Evolutionary conservation across 2,329 filamentous ascomycete genomes (phyloP).

Genomic region (Apiospora marii): DNA sequence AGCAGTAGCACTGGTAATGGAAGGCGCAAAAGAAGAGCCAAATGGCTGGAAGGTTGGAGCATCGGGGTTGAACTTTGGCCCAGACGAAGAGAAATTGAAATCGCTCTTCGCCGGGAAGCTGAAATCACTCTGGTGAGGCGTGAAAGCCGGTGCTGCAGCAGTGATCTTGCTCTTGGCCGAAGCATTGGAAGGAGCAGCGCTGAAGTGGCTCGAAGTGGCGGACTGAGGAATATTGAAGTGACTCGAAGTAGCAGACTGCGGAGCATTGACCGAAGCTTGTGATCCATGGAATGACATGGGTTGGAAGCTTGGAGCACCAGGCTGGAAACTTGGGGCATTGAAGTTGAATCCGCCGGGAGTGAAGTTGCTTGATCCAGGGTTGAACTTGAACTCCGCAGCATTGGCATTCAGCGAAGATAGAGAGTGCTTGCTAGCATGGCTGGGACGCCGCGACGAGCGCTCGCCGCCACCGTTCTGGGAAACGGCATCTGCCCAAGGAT

Average conservation of each 20-base stretch:
- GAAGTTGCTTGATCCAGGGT: slow-evolving; percentile 58
- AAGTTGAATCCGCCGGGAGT: slow-evolving; percentile 62
- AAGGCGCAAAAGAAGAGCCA: slow-evolving; percentile 51
- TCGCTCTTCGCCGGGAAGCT: slow-evolving; percentile 54
- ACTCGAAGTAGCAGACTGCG: slow-evolving; percentile 5
- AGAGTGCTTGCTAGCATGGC: slow-evolving; percentile 74
- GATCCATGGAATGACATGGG: slow-evolving; percentile 50
- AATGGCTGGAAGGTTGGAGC: slow-evolving; percentile 79
- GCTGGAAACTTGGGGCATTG: slow-evolving; percentile 44
- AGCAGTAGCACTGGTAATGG: slow-evolving; percentile 53
- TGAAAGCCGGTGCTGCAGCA: slow-evolving; percentile 74
- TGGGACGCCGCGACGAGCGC: slow-evolving; percentile 51
- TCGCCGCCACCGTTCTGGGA: slow-evolving; percentile 49
- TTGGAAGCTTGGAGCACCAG: slow-evolving; percentile 49
- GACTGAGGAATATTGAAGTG: slow-evolving; percentile 43
- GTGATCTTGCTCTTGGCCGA: slow-evolving; percentile 64
- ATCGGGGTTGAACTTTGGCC: slow-evolving; percentile 76
- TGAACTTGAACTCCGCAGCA: slow-evolving; percentile 88
- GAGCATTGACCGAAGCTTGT: slow-evolving; percentile 44
- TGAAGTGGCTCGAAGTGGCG: slow-evolving; percentile 50
- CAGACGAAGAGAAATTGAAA: slow-evolving; percentile 73
- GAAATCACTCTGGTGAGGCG: slow-evolving; percentile 66
- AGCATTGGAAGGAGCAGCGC: slow-evolving; percentile 46
- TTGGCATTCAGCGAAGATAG: slow-evolving; percentile 86
- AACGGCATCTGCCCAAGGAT: slow-evolving; percentile 67